phyloP scores from a whole-genome alignment of 257 asterid genomes.

The Capsicum pubescens region DNA sequence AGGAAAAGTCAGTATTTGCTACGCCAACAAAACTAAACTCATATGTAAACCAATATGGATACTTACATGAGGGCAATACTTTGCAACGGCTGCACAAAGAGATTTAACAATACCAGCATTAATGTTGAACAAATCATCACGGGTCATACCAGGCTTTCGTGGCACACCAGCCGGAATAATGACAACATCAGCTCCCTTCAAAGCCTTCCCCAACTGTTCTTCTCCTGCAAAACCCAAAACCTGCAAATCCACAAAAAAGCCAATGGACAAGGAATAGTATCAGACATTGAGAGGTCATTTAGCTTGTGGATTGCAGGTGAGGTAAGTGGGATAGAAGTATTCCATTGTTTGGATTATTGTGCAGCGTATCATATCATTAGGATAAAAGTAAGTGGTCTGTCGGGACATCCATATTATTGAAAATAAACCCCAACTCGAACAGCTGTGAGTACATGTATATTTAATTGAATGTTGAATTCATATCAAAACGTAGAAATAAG shows the following conservation, averaged over 20 bases:
- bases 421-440: not conserved
- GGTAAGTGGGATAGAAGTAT: not conserved
- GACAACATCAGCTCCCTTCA: slow-evolving; percentile 56
- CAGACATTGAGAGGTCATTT: slow-evolving; percentile 14
- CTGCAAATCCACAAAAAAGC: slow-evolving; percentile 36
- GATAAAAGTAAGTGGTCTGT: not conserved
- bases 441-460: no score
- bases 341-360: not conserved
- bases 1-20: not conserved
- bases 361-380: not conserved
- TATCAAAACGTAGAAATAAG: not conserved
- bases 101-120: slow-evolving; percentile 44
- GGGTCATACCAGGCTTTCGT: slow-evolving; percentile 49
- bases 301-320: slow-evolving; percentile 8
- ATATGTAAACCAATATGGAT: slow-evolving; percentile 5
- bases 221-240: slow-evolving; percentile 70
- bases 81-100: slow-evolving; percentile 37
- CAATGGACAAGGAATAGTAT: not conserved
- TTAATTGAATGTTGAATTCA: no score
- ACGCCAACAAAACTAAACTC: not conserved
- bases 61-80: slow-evolving; percentile 45
- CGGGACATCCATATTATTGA: not conserved
- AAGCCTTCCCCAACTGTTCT: slow-evolving; percentile 67
- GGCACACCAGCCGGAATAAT: slow-evolving; percentile 49
- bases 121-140: slow-evolving; percentile 47